Evolutionary conservation across 768 basidiomycete species (phyloP), one percentile per base, ranked within the genome.

Genomic region (Mycena latifolia): DNA sequence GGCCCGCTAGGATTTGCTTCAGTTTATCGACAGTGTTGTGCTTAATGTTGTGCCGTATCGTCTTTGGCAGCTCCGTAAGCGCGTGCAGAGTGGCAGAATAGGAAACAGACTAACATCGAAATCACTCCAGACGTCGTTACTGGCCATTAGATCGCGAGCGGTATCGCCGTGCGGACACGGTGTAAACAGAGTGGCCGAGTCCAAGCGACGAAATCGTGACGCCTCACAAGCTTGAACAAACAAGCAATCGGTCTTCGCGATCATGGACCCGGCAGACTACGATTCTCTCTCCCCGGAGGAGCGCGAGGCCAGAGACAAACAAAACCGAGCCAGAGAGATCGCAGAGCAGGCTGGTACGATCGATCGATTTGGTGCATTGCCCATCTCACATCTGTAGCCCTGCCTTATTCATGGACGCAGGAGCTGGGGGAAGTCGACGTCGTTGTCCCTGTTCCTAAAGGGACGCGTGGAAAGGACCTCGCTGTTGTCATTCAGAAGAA

Each of bases 321-420:
- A 80, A 11, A 88, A 91, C 60, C 84, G 88, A 63, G 86, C 84
- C 50, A 85, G 89, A 20, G 96, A 98, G 79, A 77, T 78, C 69
- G 83, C 77, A 48, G 96, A 98, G 77, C 96, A 98, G 79, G 92
- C 90, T 66, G 90, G 96, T 96, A 80, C 69, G 88, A 70, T 55
- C 51, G 46, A 66, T 70, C 59, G 41, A 45, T 65, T 51, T 20
- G 22, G 64, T 69, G 63, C 65, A 63, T 63, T 67, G 65, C 72
- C 70, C 67, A 74, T 67, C 66, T 64, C 52, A 63, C 52, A 27
- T 45, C 51, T 70, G 50, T 71, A 95, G 94, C 89, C 20, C 82
- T 99, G 67, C 98, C 98, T 7, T 99, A 97, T 78, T 81, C 78
- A 59, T 99, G 98, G 98, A 89, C 80, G 51, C 98, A 99, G 75